phyloP scores from a whole-genome alignment of 2,329 filamentous ascomycete genomes.

The Graphium sp. region DNA sequence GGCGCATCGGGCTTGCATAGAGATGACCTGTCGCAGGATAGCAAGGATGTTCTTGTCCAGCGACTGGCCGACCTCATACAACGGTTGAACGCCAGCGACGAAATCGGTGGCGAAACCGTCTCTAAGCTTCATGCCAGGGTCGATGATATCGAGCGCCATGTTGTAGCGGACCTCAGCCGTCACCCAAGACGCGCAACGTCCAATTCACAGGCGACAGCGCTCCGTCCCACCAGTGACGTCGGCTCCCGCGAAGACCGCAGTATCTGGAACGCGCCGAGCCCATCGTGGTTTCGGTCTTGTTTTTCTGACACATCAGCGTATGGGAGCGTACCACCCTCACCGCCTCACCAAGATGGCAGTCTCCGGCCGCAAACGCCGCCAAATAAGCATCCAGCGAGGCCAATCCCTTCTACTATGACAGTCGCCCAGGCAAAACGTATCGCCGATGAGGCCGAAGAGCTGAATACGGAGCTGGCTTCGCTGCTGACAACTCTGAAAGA shows the following conservation, averaged over 20 bases:
- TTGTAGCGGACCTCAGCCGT: slow-evolving; percentile 6
- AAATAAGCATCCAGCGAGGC: not conserved
- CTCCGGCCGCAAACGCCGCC: too few relatives aligned
- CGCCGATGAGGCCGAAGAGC: slow-evolving; percentile 15
- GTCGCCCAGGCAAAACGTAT: slow-evolving; percentile 10
- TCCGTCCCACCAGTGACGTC: too few relatives aligned
- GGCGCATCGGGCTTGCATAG: not conserved
- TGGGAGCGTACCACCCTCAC: not conserved
- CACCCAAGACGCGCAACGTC: too few relatives aligned
- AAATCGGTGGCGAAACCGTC: slow-evolving; percentile 13
- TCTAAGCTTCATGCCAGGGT: slow-evolving; percentile 20
- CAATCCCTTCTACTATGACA: slow-evolving; percentile 5
- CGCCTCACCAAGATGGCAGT: not conserved
- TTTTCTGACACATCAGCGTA: slow-evolving; percentile 20
- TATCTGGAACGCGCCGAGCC: slow-evolving; percentile 14
- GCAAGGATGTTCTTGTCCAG: slow-evolving; percentile 20
- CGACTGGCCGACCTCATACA: slow-evolving; percentile 20
- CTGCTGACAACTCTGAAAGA: slow-evolving; percentile 32
- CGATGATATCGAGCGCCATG: slow-evolving; percentile 22
- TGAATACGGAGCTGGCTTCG: slow-evolving; percentile 31
- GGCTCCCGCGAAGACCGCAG: too few relatives aligned
- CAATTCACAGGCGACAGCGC: too few relatives aligned
- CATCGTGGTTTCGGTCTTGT: slow-evolving; percentile 18
- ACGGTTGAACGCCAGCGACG: slow-evolving; percentile 14
- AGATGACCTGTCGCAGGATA: slow-evolving; percentile 14